Conservation (phyloP, 2,329 filamentous ascomycete species). For the Hymenoscyphus repandus region DNA sequence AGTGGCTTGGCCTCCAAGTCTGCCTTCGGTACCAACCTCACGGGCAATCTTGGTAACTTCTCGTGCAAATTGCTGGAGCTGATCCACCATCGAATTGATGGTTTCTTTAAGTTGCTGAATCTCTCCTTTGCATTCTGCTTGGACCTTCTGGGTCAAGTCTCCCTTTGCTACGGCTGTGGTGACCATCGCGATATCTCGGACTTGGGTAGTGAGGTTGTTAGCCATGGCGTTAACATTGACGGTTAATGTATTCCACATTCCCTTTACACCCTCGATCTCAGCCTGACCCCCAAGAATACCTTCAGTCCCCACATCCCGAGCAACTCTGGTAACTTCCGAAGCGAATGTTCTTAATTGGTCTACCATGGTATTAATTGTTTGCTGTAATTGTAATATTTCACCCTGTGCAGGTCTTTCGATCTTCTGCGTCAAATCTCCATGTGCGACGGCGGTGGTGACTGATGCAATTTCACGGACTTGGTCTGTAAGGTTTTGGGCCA, state of each 20-base stretch:
- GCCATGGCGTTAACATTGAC: conserved; percentile 87
- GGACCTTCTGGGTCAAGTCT: conserved; percentile 94
- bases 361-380: conserved; percentile 88
- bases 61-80: conserved; percentile 91
- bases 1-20: conserved; percentile 88
- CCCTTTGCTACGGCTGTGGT: conserved; percentile 71
- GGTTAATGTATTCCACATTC: conserved; percentile 84
- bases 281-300: conserved; percentile 78
- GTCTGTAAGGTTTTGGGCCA: conserved; percentile 77
- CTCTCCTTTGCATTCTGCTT: conserved; percentile 86
- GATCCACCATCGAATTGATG: conserved; percentile 99
- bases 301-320: conserved; percentile 78
- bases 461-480: conserved; percentile 83
- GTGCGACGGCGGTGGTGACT: conserved; percentile 77
- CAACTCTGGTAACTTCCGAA: conserved; percentile 77
- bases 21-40: conserved; percentile 93
- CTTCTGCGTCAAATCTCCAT: conserved; percentile 78
- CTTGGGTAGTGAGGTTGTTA: conserved; percentile 80
- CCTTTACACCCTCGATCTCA: conserved; percentile 76
- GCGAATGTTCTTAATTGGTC: conserved; percentile 80
- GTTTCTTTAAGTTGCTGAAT: conserved; percentile 94
- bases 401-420: conserved; percentile 76
- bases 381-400: conserved; percentile 77
- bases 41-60: conserved; percentile 95
- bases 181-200: conserved; percentile 88